Conservation (phyloP, 768 basidiomycete species). For the Lactarius evosmus region DNA sequence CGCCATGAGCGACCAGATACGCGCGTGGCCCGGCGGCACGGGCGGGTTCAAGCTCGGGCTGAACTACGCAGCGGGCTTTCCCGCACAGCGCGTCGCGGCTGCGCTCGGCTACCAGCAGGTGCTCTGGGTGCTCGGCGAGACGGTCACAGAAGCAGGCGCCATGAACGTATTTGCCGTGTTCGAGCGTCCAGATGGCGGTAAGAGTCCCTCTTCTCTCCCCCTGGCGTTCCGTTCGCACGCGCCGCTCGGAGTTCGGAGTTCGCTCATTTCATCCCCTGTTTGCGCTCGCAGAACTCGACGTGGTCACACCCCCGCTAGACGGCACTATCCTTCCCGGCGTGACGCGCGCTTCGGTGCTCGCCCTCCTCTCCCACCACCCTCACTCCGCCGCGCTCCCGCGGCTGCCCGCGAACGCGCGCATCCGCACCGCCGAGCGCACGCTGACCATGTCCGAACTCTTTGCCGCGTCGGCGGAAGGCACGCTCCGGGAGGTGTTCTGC, state of each 20-base stretch:
- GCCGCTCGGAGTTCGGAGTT: too few relatives aligned
- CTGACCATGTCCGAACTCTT: slow-evolving; percentile 46
- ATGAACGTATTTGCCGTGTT: slow-evolving; percentile 53
- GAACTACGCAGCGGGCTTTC: slow-evolving; percentile 36
- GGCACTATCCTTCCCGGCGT: slow-evolving; percentile 93
- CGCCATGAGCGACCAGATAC: slow-evolving; percentile 44
- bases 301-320: slow-evolving; percentile 85
- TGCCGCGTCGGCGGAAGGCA: slow-evolving; percentile 49
- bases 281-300: slow-evolving; percentile 54
- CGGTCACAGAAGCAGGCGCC: slow-evolving; percentile 39
- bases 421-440: slow-evolving; percentile 43
- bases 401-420: slow-evolving; percentile 43
- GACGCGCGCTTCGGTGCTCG: slow-evolving; percentile 81
- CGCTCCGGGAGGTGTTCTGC: slow-evolving; percentile 78
- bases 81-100: slow-evolving; percentile 46
- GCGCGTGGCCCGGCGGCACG: slow-evolving; percentile 52
- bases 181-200: slow-evolving; percentile 40
- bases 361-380: slow-evolving; percentile 63
- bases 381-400: slow-evolving; percentile 40
- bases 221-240: not conserved
- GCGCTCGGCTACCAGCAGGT: slow-evolving; percentile 48
- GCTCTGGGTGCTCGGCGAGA: slow-evolving; percentile 47
- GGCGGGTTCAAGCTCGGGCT: slow-evolving; percentile 48
- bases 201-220: slow-evolving; percentile 10
- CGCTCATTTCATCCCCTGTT: not conserved